Percentiles rank a stretch among this genome's conserved stretches.
phyloP scores from a whole-genome alignment of 2,329 filamentous ascomycete species.

The Coniella vitis region DNA sequence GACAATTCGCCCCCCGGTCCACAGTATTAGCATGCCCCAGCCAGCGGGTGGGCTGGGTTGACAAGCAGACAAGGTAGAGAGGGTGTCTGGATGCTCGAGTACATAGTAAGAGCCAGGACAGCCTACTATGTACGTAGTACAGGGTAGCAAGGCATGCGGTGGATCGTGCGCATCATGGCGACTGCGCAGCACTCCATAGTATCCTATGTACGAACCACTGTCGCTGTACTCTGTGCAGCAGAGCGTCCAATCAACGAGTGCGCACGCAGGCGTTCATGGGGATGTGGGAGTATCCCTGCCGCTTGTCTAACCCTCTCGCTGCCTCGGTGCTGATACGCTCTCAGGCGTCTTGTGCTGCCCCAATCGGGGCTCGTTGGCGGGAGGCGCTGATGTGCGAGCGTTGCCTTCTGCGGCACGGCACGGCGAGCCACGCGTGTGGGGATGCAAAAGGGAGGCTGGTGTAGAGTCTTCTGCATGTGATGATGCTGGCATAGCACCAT shows the following conservation, averaged over 20 bases:
- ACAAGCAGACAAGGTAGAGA: too few species aligned
- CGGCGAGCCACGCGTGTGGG: conserved; percentile 12
- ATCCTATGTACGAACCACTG: too few species aligned
- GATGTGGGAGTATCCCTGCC: conserved; percentile 5
- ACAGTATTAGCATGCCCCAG: too few species aligned
- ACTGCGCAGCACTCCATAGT: too few species aligned
- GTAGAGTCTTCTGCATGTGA: not conserved
- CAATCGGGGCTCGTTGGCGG: conserved; percentile 7
- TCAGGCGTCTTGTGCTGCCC: conserved; percentile 7
- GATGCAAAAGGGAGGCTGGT: conserved; percentile 4
- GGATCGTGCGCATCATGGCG: too few species aligned
- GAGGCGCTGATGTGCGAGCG: conserved; percentile 5
- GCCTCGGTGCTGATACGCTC: conserved; percentile 12
- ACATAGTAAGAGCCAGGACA: too few species aligned
- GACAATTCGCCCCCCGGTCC: too few species aligned
- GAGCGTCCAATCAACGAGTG: conserved; percentile 1
- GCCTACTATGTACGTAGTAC: too few species aligned
- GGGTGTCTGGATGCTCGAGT: too few species aligned
- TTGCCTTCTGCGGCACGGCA: conserved; percentile 1
- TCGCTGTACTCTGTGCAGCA: too few species aligned
- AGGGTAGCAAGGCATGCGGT: too few species aligned
- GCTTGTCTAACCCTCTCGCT: not conserved
- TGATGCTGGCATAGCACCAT: not conserved
- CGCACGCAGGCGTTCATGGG: conserved; percentile 12
- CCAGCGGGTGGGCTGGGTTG: too few species aligned